Evolutionary conservation across 805 yeast species (phyloP).

Genomic region (Lipomyces japonicus): DNA sequence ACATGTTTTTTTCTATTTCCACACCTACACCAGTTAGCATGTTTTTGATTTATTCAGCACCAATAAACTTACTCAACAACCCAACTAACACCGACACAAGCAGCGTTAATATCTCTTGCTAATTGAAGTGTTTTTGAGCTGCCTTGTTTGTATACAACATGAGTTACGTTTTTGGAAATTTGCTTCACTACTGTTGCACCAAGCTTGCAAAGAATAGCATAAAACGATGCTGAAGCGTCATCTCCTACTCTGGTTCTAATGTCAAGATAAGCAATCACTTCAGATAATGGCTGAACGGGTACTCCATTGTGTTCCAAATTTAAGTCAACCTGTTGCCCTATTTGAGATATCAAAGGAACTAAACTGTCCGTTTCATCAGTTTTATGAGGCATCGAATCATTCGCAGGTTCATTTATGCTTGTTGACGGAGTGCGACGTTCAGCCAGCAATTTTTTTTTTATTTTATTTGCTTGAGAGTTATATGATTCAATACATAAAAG

Average conservation of each 20-base stretch:
- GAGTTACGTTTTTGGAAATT: slow-evolving; percentile 19
- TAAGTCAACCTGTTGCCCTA: too few species aligned
- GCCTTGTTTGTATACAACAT: slow-evolving; percentile 28
- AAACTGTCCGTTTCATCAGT: too few species aligned
- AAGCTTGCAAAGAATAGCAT: slow-evolving; percentile 12
- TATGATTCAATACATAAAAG: too few species aligned
- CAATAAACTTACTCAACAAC: slow-evolving; percentile 22
- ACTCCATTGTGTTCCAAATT: too few species aligned
- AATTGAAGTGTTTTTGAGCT: slow-evolving; percentile 16
- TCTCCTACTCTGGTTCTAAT: slow-evolving; percentile 21
- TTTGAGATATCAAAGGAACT: too few species aligned
- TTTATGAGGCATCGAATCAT: too few species aligned
- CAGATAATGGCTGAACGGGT: slow-evolving; percentile 9
- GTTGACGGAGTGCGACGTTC: too few species aligned
- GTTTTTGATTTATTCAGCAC: not conserved
- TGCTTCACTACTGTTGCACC: slow-evolving; percentile 25
- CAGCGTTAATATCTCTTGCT: slow-evolving; percentile 10
- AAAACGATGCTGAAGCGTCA: slow-evolving; percentile 27
- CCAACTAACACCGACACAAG: slow-evolving; percentile 26
- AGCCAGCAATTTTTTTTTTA: too few species aligned
- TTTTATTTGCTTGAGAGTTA: too few species aligned
- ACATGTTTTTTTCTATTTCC: slow-evolving; percentile 3
- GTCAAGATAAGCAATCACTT: slow-evolving; percentile 24
- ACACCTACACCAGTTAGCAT: slow-evolving; percentile 11
- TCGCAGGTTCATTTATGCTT: too few species aligned